A percentile compares a stretch with the other conserved stretches of the same genome.
These are phyloP conservation scores for Vanrija sp. DNA, from an alignment of 1,284 basidiomycete species.

Conservation along the genomic window DNA sequence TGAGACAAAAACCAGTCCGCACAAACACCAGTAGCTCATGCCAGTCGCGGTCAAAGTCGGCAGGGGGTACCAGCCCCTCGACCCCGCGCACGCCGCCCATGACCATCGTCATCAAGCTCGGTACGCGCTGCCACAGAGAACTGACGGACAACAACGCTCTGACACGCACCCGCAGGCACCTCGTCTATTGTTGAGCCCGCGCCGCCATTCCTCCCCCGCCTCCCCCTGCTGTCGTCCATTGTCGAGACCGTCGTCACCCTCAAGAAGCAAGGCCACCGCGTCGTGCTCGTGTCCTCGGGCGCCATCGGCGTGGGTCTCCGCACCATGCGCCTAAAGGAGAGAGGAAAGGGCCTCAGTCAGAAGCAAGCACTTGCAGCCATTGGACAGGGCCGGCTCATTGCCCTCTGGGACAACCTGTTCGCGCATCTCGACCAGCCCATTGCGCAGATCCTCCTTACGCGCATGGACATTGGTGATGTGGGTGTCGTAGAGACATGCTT, in stretches of 20 bases:
- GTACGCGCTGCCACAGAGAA: slow-evolving; percentile 50
- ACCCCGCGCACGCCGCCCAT: slow-evolving; percentile 10
- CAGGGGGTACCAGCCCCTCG: background rate
- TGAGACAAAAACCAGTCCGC: too few species aligned
- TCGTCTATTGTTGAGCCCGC: slow-evolving; percentile 90
- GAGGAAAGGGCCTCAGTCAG: slow-evolving; percentile 78
- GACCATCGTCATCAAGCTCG: slow-evolving; percentile 83
- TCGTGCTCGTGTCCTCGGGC: slow-evolving; percentile 92
- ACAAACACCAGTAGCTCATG: too few species aligned
- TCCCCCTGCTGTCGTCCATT: slow-evolving; percentile 84
- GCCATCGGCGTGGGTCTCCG: slow-evolving; percentile 93
- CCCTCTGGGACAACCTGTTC: slow-evolving; percentile 95
- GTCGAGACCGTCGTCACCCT: slow-evolving; percentile 86
- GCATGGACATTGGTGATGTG: slow-evolving; percentile 95
- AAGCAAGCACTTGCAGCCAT: slow-evolving; percentile 97
- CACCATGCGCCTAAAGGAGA: slow-evolving; percentile 76
- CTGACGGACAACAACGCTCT: background rate
- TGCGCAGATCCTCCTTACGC: slow-evolving; percentile 88
- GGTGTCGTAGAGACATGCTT: slow-evolving; percentile 37
- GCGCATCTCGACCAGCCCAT: slow-evolving; percentile 89
- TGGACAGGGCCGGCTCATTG: slow-evolving; percentile 92
- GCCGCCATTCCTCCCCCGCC: slow-evolving; percentile 75
- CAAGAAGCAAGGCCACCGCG: slow-evolving; percentile 77
- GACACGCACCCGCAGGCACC: slow-evolving; percentile 58
- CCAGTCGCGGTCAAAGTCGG: too few species aligned